Percentiles rank a stretch among this genome's conserved stretches.
Conservation (phyloP, 306 rosid genomes). For the Argentina anserina region DNA sequence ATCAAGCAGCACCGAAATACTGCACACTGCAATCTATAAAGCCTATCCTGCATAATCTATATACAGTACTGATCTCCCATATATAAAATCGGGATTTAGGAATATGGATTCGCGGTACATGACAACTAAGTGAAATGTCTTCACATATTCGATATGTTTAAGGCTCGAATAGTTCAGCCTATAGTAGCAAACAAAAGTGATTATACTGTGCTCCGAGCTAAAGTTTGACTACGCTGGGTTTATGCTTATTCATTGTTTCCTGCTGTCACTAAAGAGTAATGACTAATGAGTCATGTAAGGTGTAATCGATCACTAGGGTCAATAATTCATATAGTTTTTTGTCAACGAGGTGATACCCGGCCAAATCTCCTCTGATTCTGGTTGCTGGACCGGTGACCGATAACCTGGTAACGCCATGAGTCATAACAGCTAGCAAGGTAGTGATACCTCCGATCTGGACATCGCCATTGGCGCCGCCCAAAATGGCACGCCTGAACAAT, state of each 20-base stretch:
- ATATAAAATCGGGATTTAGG: not conserved
- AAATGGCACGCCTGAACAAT: too few species aligned
- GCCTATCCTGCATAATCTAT: not conserved
- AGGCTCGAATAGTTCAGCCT: not conserved
- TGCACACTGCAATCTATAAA: not conserved
- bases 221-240: not conserved
- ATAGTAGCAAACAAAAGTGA: not conserved
- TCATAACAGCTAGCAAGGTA: too few species aligned
- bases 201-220: slow-evolving; percentile 3
- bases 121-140: not conserved
- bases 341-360: too few species aligned
- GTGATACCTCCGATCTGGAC: too few species aligned
- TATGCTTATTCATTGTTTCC: not conserved
- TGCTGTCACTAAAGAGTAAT: too few species aligned
- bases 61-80: not conserved
- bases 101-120: not conserved
- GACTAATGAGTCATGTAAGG: not conserved
- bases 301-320: not conserved
- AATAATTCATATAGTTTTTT: too few species aligned
- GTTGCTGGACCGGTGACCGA: too few species aligned
- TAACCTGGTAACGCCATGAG: too few species aligned
- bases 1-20: not conserved
- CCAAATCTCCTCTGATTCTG: too few species aligned
- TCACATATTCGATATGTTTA: slow-evolving; percentile 6
- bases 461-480: too few species aligned